Conservation (phyloP, 1,284 basidiomycete genomes). For the Cerrena zonata region DNA sequence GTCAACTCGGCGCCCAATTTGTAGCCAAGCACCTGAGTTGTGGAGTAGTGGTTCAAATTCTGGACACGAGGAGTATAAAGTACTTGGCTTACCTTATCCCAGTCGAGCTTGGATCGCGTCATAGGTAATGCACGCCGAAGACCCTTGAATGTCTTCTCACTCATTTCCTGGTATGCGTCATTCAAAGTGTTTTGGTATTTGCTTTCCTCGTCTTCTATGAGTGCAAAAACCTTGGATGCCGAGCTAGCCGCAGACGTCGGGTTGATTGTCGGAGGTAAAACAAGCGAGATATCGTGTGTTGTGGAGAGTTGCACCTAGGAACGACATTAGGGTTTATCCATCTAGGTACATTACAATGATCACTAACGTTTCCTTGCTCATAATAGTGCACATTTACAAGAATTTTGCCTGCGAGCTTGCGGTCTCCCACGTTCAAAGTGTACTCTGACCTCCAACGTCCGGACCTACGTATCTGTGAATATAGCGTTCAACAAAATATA, state of each 20-base stretch:
- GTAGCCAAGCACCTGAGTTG: slow-evolving; percentile 70
- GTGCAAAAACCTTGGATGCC: slow-evolving; percentile 70
- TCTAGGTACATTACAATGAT: not conserved
- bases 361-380: slow-evolving; percentile 84
- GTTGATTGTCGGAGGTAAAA: slow-evolving; percentile 53
- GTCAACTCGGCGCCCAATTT: slow-evolving; percentile 80
- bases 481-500: not conserved
- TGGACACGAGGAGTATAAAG: not conserved
- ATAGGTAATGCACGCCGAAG: slow-evolving; percentile 83
- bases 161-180: slow-evolving; percentile 78
- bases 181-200: slow-evolving; percentile 73
- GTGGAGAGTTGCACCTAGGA: slow-evolving; percentile 82
- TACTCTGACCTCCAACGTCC: slow-evolving; percentile 90
- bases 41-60: not conserved
- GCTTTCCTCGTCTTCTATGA: slow-evolving; percentile 75
- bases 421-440: slow-evolving; percentile 50
- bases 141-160: slow-evolving; percentile 87
- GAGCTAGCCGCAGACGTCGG: slow-evolving; percentile 48
- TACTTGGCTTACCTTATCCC: slow-evolving; percentile 72
- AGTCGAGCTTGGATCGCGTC: slow-evolving; percentile 89
- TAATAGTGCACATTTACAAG: slow-evolving; percentile 89
- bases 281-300: slow-evolving; percentile 59
- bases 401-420: slow-evolving; percentile 58
- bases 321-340: slow-evolving; percentile 4
- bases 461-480: slow-evolving; percentile 51